phyloP scores from a whole-genome alignment of 1,139 yeast genomes.

The Magnusiomyces paraingens region DNA sequence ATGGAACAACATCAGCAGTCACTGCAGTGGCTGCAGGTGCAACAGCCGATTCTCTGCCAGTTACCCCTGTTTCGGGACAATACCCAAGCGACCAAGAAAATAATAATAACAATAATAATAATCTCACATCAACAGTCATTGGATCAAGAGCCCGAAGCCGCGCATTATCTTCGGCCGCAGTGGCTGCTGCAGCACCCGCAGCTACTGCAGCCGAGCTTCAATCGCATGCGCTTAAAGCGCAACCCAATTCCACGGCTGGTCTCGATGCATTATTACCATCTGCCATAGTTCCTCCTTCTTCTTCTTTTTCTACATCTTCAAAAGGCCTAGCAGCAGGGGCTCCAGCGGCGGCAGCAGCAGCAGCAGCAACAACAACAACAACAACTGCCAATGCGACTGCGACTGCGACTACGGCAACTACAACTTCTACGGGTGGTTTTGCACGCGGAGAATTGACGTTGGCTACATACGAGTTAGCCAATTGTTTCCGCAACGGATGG shows the following conservation, averaged over 20 bases:
- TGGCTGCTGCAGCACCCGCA: neutral
- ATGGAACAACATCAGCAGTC: neutral
- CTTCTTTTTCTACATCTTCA: conserved; percentile 2
- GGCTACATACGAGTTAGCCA: conserved; percentile 33
- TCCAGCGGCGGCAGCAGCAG: conserved; percentile 11
- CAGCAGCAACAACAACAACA: conserved; percentile 8
- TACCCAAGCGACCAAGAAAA: neutral
- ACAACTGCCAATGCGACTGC: neutral
- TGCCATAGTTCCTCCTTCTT: neutral
- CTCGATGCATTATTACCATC: neutral
- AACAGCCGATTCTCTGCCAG: neutral
- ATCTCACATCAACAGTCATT: neutral
- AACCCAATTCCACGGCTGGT: neutral
- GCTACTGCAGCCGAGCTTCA: neutral
- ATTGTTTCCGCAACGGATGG: conserved; percentile 34
- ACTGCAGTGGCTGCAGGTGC: neutral
- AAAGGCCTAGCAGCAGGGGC: too few relatives aligned
- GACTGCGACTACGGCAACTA: neutral
- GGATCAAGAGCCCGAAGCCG: neutral
- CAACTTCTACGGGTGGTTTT: conserved; percentile 10
- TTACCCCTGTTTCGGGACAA: neutral
- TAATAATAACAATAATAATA: too few relatives aligned
- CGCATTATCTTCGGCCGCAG: neutral
- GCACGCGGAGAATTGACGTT: conserved; percentile 30
- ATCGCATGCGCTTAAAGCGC: neutral